A percentile compares a stretch with the other conserved stretches of the same genome.
phyloP scores from a whole-genome alignment of 1,284 basidiomycete species.

The Waitea zeae region DNA sequence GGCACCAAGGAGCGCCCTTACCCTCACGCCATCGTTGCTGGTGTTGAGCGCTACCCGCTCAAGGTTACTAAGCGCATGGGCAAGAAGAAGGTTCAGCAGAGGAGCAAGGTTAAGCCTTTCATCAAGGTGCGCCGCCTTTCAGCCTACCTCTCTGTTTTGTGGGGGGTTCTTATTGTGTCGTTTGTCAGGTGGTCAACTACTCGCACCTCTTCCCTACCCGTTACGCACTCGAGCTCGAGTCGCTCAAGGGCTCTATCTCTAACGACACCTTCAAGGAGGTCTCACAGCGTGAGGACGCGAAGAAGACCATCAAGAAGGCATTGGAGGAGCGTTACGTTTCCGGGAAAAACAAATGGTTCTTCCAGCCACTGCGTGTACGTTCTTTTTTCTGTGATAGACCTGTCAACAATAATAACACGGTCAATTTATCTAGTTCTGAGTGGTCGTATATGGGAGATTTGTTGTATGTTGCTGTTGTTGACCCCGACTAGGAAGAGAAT shows the following conservation, averaged over 20 bases:
- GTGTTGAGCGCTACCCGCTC: conserved; percentile 89
- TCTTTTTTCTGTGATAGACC: too few relatives aligned
- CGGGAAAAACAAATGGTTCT: conserved; percentile 96
- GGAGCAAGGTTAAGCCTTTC: conserved; percentile 96
- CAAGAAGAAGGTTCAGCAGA: conserved; percentile 77
- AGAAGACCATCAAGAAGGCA: conserved; percentile 92
- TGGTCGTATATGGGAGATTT: conserved; percentile 7
- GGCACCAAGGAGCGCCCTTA: conserved; percentile 83
- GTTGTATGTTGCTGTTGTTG: too few relatives aligned
- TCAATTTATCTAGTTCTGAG: conserved; percentile 2
- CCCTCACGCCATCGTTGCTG: conserved; percentile 92
- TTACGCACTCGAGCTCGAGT: conserved; percentile 89
- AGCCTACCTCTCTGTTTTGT: neutral
- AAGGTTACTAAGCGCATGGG: conserved; percentile 96
- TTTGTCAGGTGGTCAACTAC: conserved; percentile 73
- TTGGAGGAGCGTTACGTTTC: conserved; percentile 83
- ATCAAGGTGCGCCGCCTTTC: conserved; percentile 62
- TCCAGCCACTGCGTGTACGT: conserved; percentile 61
- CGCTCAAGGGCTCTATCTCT: conserved; percentile 71
- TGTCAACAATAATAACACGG: too few relatives aligned
- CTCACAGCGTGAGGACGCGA: conserved; percentile 80
- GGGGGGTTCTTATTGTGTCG: neutral
- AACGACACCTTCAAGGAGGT: conserved; percentile 92
- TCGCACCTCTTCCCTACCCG: conserved; percentile 95
- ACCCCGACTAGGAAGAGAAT: too few relatives aligned